Base-by-base conservation (phyloP, 805 yeast genomes). In the Sugiyamaella boreocaroliniensis region DNA sequence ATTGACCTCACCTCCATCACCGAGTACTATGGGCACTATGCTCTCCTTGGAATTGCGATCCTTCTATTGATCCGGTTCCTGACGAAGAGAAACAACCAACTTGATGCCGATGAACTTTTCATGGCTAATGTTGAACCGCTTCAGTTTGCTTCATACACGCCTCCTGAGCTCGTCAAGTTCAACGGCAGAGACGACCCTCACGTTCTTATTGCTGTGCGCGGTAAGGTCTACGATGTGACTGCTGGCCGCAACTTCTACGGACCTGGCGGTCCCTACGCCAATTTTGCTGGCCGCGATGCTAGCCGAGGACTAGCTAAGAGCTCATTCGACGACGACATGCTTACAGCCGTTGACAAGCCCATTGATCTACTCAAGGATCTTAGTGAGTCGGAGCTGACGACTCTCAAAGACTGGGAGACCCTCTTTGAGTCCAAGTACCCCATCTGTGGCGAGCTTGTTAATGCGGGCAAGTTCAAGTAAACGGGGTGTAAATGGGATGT, bases 231-330 rank as follows among this genome's bases (percentile, higher is more conserved):
- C 63, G 97, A 92, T 64, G 95, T 89, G 18, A 73, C 87, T 4
- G 73, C 75, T 10, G 95, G 95, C 0, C 79, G 90, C 58, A 78
- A 79, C 46, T 90, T 92, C 66, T 92, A 92, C 68, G 98, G 98
- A 0, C 98, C 98, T 6, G 87, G 92, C 29, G 97, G 97, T 0
- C 96, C 97, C 0, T 92, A 92, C 70, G 82, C 86, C 43, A 88
- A 86, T 64, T 92, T 92, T 75, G 97, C 97, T 0, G 98, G 98
- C 1, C 85, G 87, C 60, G 98, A 92, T 70, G 97, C 97, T 2
- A 85, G 95, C 0, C 76, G 98, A 58, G 98, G 97, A 0, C 76
- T 92, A 52, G 97, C 97, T 0, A 73, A 79, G 61, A 90, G 89
- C 68, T 86, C 95, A 15, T 92, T 90, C 69, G 97, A 89, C 48